Conservation (phyloP, 2,329 filamentous ascomycete species). For the Monosporascus ibericus region DNA sequence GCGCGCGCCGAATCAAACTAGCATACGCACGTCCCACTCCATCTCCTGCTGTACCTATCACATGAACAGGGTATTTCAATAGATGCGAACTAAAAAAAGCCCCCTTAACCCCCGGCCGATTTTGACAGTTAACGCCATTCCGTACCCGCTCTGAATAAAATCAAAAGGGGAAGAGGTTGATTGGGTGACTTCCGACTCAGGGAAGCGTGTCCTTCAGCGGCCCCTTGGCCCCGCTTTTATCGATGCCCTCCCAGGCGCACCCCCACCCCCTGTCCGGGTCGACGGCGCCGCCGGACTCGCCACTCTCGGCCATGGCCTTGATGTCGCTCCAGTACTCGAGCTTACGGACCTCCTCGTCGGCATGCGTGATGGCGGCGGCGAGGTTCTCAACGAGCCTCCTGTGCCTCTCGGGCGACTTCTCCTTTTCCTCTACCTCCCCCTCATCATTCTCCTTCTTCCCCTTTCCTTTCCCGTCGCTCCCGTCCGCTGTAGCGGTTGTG, state of each 20-base stretch:
- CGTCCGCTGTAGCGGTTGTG: constrained; percentile 17
- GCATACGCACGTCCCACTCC: too few relatives aligned
- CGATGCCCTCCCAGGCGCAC: constrained; percentile 44
- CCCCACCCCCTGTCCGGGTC: constrained; percentile 37
- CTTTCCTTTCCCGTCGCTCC: constrained; percentile 13
- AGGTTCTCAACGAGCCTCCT: constrained; percentile 56
- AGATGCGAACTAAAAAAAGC: too few relatives aligned
- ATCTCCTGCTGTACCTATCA: too few relatives aligned
- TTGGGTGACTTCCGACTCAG: background rate
- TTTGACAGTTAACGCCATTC: too few relatives aligned
- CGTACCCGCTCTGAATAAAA: too few relatives aligned
- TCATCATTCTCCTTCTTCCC: constrained; percentile 11
- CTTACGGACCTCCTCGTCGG: constrained; percentile 72
- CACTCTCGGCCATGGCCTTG: constrained; percentile 57
- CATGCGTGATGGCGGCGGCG: constrained; percentile 66
- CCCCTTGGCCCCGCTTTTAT: constrained; percentile 40
- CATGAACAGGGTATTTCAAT: too few relatives aligned
- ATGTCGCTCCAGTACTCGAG: constrained; percentile 87
- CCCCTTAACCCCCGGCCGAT: too few relatives aligned
- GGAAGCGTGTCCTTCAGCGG: constrained; percentile 12
- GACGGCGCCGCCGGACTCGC: constrained; percentile 39
- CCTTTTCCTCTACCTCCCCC: constrained; percentile 23
- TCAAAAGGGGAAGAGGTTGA: too few relatives aligned
- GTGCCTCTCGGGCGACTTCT: constrained; percentile 22
- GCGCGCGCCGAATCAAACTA: too few relatives aligned